Conservation (phyloP, 163 green algal species). For the Chloroidium sp. region DNA sequence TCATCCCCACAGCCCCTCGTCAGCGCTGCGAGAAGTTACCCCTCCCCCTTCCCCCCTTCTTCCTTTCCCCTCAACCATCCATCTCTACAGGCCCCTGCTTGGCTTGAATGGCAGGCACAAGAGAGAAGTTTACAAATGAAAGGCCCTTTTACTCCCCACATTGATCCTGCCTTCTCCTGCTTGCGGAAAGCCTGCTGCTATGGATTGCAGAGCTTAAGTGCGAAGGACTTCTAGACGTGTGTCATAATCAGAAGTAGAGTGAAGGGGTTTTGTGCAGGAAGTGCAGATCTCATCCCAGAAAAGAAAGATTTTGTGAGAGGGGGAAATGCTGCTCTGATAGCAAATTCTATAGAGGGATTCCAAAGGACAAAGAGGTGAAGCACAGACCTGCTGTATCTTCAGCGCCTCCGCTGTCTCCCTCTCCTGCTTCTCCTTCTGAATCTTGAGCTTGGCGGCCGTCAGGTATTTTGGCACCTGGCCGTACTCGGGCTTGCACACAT, state of each 20-base stretch:
- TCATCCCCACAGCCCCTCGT: too few species aligned
- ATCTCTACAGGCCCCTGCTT: too few species aligned
- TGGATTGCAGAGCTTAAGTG: background rate
- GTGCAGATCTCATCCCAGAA: background rate
- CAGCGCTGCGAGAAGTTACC: too few species aligned
- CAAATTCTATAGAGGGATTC: too few species aligned
- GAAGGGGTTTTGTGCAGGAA: background rate
- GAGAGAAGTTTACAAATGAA: too few species aligned
- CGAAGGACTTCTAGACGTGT: background rate
- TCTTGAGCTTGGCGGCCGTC: slow-evolving; percentile 38
- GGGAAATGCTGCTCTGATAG: background rate
- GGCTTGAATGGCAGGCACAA: too few species aligned
- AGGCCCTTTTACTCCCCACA: too few species aligned
- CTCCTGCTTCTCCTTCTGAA: slow-evolving; percentile 41
- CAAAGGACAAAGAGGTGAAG: too few species aligned
- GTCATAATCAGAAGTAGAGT: background rate
- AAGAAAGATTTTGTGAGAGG: background rate
- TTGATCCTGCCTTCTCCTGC: too few species aligned
- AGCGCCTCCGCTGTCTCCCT: slow-evolving; percentile 41
- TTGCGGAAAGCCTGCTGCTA: background rate
- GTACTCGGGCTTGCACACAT: slow-evolving; percentile 38
- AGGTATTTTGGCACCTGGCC: slow-evolving; percentile 59
- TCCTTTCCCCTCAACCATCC: too few species aligned
- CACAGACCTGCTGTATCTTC: slow-evolving; percentile 13
- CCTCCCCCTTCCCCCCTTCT: too few species aligned